Evolutionary conservation across 768 basidiomycete genomes (phyloP).

Genomic region (Auricularia sp.): DNA sequence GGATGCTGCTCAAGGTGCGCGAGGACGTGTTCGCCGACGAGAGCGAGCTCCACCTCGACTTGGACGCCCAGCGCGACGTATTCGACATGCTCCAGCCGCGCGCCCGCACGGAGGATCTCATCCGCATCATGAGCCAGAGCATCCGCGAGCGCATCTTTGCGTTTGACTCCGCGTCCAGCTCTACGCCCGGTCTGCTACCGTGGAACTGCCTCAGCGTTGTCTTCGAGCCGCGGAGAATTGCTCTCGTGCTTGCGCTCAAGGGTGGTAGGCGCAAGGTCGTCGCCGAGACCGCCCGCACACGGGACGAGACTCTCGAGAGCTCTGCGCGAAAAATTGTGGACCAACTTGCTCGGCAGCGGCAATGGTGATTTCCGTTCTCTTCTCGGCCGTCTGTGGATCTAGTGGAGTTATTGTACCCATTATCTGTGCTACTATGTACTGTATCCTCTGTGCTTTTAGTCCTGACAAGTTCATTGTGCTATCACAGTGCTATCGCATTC

Average conservation of each 20-base stretch:
- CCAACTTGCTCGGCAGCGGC: neutral
- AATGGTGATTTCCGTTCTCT: neutral
- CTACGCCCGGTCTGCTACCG: slow-evolving; percentile 7
- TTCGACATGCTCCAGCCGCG: slow-evolving; percentile 63
- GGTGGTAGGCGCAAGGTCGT: slow-evolving; percentile 10
- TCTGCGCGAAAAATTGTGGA: neutral
- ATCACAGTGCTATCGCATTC: no score
- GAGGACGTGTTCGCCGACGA: slow-evolving; percentile 75
- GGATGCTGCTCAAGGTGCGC: slow-evolving; percentile 69
- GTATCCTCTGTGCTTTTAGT: no score
- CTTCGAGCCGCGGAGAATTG: slow-evolving; percentile 32
- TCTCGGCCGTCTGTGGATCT: no score
- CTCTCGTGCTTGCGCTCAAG: slow-evolving; percentile 21
- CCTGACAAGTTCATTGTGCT: no score
- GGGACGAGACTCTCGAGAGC: neutral
- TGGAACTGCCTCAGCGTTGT: slow-evolving; percentile 30
- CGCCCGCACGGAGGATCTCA: slow-evolving; percentile 66
- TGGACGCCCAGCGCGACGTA: slow-evolving; percentile 69
- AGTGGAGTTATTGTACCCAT: no score
- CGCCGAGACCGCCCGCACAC: neutral
- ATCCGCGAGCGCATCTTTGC: slow-evolving; percentile 28
- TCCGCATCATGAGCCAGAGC: slow-evolving; percentile 31
- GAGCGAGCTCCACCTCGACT: slow-evolving; percentile 60
- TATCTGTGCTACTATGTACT: no score
- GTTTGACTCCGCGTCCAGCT: neutral